phyloP scores from a whole-genome alignment of 1,284 basidiomycete genomes.

The Erythrobasidium hasegawianum region DNA sequence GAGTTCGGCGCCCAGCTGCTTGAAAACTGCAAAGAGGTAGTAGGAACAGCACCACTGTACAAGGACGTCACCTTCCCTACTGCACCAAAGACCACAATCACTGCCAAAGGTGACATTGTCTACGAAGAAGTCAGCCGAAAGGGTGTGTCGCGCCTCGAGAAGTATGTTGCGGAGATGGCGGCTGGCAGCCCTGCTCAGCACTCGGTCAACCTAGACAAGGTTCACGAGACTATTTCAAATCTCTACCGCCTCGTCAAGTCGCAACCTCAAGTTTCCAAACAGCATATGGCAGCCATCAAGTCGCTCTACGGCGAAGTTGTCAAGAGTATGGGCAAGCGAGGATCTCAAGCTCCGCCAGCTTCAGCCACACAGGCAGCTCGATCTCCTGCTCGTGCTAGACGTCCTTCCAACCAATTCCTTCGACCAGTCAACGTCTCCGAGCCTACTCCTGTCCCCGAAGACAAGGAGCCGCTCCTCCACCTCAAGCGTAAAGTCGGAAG shows the following conservation, averaged over 20 bases:
- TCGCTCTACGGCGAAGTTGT: constrained; percentile 94
- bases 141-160: constrained; percentile 93
- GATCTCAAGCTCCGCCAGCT: constrained; percentile 31
- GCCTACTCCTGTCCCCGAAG: constrained; percentile 69
- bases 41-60: constrained; percentile 79
- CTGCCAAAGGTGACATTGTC: constrained; percentile 86
- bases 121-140: constrained; percentile 92
- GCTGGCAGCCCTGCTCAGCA: constrained; percentile 78
- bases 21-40: constrained; percentile 82
- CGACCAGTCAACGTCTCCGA: constrained; percentile 73
- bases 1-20: constrained; percentile 94
- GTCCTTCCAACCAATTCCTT: constrained; percentile 89
- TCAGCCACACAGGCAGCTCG: constrained; percentile 35
- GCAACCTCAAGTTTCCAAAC: constrained; percentile 91
- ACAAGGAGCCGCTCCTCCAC: constrained; percentile 90
- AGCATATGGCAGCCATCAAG: constrained; percentile 96
- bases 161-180: constrained; percentile 87
- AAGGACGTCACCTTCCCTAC: constrained; percentile 98
- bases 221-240: constrained; percentile 63
- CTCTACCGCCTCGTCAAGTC: constrained; percentile 96
- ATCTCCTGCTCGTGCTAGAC: constrained; percentile 60
- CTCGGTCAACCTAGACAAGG: constrained; percentile 61
- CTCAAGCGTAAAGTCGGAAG: constrained; percentile 95
- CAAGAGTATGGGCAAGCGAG: constrained; percentile 56
- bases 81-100: constrained; percentile 90